These are phyloP conservation scores for Penicillium manginii DNA, from an alignment of 495 filamentous ascomycete species.

Conservation along the genomic window DNA sequence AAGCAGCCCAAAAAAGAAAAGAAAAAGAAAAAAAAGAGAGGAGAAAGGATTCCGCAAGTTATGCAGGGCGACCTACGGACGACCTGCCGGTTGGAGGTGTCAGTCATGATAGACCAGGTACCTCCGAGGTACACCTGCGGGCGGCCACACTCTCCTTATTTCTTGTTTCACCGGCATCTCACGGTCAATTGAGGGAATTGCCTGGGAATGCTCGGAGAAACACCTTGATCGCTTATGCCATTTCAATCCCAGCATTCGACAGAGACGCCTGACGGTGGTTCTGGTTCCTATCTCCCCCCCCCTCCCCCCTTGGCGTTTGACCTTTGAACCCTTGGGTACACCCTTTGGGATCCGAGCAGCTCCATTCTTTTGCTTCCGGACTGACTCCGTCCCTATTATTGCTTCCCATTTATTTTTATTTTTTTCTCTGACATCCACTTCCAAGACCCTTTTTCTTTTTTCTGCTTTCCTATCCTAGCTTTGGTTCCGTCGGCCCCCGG, in stretches of 20 bases:
- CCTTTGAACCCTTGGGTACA: not conserved
- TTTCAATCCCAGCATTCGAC: not conserved
- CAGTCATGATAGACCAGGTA: conserved; percentile 11
- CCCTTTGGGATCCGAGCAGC: not conserved
- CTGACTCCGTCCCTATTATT: not conserved
- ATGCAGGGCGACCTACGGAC: conserved; percentile 6
- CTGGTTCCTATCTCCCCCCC: not conserved
- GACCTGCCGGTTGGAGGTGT: conserved; percentile 2
- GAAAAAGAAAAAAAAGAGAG: conserved; percentile 8
- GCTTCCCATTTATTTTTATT: not conserved
- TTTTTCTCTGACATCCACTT: conserved; percentile 4
- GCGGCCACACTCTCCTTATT: not conserved
- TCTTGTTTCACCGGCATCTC: conserved; percentile 22
- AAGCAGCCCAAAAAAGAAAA: not conserved
- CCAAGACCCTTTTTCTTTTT: conserved; percentile 19
- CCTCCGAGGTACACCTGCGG: conserved; percentile 5
- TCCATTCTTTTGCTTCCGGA: conserved; percentile 1
- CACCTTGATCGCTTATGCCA: not conserved
- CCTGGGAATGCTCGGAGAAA: conserved; percentile 16
- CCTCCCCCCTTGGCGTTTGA: not conserved
- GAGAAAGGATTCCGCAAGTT: conserved; percentile 22
- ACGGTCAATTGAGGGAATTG: not conserved
- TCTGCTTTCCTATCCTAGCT: conserved; percentile 4
- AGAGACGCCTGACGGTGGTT: not conserved
- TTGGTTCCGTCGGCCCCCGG: conserved; percentile 7